Evolutionary conservation across 306 rosid genomes (phyloP).

Genomic region (Glycine latifolia): DNA sequence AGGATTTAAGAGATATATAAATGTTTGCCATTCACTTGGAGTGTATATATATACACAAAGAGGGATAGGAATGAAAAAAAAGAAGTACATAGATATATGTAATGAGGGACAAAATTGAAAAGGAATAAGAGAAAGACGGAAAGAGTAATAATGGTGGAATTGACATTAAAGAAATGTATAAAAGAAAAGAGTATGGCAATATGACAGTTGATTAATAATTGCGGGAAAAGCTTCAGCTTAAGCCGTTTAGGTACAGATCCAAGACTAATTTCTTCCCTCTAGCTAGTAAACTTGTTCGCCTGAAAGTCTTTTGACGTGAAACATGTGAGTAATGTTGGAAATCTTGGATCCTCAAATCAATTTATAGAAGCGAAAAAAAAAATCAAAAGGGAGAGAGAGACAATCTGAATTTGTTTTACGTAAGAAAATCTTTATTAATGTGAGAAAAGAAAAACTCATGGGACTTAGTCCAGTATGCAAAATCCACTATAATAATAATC

Average conservation of each 20-base stretch:
- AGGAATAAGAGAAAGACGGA: neutral
- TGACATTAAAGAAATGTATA: neutral
- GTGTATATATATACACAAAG: neutral
- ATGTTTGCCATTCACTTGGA: neutral
- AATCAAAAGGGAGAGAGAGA: no score
- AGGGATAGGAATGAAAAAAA: neutral
- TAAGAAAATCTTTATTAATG: no score
- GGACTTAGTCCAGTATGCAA: no score
- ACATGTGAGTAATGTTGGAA: no score
- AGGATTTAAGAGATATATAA: neutral
- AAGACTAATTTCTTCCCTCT: neutral
- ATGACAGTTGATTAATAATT: neutral
- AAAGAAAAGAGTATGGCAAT: neutral
- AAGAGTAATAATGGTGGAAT: neutral
- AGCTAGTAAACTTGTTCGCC: neutral
- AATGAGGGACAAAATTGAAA: neutral
- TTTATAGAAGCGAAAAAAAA: no score
- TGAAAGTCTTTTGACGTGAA: constrained; percentile 27
- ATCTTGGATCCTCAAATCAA: no score
- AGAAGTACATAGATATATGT: neutral
- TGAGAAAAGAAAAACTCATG: no score
- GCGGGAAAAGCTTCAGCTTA: no score
- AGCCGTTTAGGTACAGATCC: neutral
- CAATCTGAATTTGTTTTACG: no score
- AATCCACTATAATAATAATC: no score